Percentiles rank a stretch among this genome's conserved stretches.
These are phyloP conservation scores for Monilinia polystroma DNA, from an alignment of 2,329 filamentous ascomycete genomes.

Conservation along the genomic window DNA sequence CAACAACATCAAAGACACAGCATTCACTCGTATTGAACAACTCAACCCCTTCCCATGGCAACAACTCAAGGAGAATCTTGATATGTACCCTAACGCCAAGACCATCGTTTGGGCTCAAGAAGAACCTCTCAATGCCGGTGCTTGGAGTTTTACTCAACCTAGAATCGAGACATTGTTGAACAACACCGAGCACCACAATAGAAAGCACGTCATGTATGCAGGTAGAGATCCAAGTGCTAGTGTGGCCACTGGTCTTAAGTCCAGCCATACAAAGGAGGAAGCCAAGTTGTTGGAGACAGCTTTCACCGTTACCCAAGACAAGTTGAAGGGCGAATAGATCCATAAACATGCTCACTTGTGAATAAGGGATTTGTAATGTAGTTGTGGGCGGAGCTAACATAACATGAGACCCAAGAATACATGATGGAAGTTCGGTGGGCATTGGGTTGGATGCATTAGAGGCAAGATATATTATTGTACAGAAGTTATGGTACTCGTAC, in stretches of 20 bases:
- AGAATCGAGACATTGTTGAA: slow-evolving; percentile 96
- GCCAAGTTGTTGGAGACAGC: slow-evolving; percentile 71
- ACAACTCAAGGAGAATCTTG: slow-evolving; percentile 92
- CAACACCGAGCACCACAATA: slow-evolving; percentile 86
- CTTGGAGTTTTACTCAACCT: slow-evolving; percentile 96
- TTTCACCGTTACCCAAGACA: slow-evolving; percentile 64
- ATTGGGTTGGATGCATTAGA: slow-evolving; percentile 25
- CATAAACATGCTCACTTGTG: not conserved
- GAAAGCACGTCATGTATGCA: slow-evolving; percentile 96
- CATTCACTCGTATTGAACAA: slow-evolving; percentile 94
- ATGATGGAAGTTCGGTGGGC: slow-evolving; percentile 6
- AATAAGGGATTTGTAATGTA: slow-evolving; percentile 15
- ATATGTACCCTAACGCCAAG: slow-evolving; percentile 95
- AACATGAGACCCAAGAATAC: not conserved
- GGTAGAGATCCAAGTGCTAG: slow-evolving; percentile 90
- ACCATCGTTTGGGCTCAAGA: slow-evolving; percentile 97
- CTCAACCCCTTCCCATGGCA: slow-evolving; percentile 99
- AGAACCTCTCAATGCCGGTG: slow-evolving; percentile 94
- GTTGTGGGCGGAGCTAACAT: slow-evolving; percentile 2
- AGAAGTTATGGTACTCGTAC: slow-evolving; percentile 24
- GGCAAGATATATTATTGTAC: slow-evolving; percentile 35
- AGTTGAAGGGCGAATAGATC: slow-evolving; percentile 58
- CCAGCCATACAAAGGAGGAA: slow-evolving; percentile 87
- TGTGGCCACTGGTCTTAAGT: slow-evolving; percentile 91
- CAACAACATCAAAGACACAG: slow-evolving; percentile 84